Conservation (phyloP, 805 yeast genomes). For the Kazachstania africana region DNA sequence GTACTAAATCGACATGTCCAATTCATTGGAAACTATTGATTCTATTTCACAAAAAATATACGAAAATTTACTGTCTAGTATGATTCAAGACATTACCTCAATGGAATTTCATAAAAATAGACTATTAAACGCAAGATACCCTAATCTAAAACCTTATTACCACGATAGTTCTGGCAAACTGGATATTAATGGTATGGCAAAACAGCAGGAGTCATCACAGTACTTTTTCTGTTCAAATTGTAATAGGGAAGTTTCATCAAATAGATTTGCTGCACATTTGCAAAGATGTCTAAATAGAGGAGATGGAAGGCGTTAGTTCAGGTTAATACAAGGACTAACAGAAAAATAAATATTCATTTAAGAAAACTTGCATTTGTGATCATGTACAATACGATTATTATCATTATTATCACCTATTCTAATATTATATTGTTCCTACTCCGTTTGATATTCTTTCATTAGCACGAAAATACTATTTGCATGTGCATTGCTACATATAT, state of each 20-base stretch:
- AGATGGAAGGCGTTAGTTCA: constrained; percentile 28
- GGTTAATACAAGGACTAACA: too few species aligned
- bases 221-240: constrained; percentile 78
- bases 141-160: constrained; percentile 15
- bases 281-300: constrained; percentile 81
- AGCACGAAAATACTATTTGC: too few species aligned
- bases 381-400: too few species aligned
- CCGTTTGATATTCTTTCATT: background rate
- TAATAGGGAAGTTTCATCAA: constrained; percentile 77
- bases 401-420: background rate
- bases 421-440: background rate
- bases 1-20: constrained; percentile 2
- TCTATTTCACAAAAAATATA: constrained; percentile 14
- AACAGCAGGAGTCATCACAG: constrained; percentile 23
- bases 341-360: too few species aligned
- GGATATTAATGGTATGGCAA: constrained; percentile 21
- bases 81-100: constrained; percentile 25
- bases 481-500: too few species aligned
- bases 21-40: constrained; percentile 11
- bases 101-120: constrained; percentile 17
- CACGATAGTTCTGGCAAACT: constrained; percentile 17
- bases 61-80: constrained; percentile 17
- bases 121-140: constrained; percentile 14
- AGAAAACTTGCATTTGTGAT: too few species aligned
- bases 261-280: constrained; percentile 85